A percentile compares a stretch with the other conserved stretches of the same genome.
These are phyloP conservation scores for Dendrobium nobile DNA, from an alignment of 106 monocot genomes.

Conservation along the genomic window DNA sequence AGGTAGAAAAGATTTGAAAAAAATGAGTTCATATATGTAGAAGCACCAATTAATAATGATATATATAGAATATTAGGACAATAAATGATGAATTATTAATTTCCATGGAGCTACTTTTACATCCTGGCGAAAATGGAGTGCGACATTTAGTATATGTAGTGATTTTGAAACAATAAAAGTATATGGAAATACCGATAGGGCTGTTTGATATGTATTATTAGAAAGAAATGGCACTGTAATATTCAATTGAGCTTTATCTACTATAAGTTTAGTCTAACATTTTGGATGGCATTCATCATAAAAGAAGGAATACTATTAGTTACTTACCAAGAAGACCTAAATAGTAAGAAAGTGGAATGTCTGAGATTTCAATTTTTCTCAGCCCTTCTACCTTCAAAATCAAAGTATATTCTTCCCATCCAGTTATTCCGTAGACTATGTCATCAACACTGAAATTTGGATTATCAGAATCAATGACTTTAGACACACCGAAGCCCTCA, in stretches of 20 bases:
- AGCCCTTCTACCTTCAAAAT: slow-evolving; percentile 41
- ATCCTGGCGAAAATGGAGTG: too few relatives aligned
- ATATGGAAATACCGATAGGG: not conserved
- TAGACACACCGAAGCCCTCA: slow-evolving; percentile 71
- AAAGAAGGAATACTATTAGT: not conserved
- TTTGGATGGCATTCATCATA: not conserved
- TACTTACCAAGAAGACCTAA: slow-evolving; percentile 75
- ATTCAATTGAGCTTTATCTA: not conserved
- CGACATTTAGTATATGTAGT: not conserved
- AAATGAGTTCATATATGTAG: too few relatives aligned
- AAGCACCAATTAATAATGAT: too few relatives aligned
- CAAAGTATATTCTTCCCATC: slow-evolving; percentile 84
- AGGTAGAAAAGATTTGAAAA: not conserved
- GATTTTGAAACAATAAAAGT: not conserved
- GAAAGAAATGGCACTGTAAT: not conserved
- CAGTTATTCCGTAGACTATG: slow-evolving; percentile 54
- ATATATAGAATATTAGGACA: too few relatives aligned
- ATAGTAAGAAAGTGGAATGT: slow-evolving; percentile 69
- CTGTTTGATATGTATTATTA: not conserved
- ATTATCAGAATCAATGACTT: slow-evolving; percentile 58
- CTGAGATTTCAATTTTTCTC: slow-evolving; percentile 43
- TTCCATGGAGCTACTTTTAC: too few relatives aligned
- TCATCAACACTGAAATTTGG: slow-evolving; percentile 57
- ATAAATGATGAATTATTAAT: too few relatives aligned
- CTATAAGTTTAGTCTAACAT: not conserved